Conservation (phyloP, 257 asterid species). For the Penstemon barbatus region DNA sequence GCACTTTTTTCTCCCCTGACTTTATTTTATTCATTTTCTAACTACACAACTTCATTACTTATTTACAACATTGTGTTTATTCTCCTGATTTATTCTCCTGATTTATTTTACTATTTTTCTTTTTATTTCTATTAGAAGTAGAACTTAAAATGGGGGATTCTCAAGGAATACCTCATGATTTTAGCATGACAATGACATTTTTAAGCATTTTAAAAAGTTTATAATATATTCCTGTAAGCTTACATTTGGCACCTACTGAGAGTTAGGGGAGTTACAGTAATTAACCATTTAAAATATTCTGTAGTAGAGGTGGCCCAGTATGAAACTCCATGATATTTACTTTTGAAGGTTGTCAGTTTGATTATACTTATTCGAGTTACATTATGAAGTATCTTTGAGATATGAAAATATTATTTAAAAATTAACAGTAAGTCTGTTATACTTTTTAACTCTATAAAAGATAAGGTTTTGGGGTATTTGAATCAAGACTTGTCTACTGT, state of each 20-base stretch:
- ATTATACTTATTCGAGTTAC: no score
- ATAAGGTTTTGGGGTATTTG: neutral
- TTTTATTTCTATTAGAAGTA: neutral
- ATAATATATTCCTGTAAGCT: neutral
- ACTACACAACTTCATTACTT: neutral
- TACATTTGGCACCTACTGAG: neutral
- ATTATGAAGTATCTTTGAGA: no score
- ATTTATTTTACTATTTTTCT: neutral
- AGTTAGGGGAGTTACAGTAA: neutral
- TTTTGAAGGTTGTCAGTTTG: no score
- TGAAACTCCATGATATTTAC: no score
- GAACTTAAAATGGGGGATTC: neutral
- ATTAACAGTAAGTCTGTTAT: neutral
- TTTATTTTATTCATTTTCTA: conserved; percentile 15
- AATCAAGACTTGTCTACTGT: no score
- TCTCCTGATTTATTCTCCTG: neutral
- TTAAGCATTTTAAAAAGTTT: neutral
- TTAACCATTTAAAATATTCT: neutral
- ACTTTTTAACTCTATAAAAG: neutral
- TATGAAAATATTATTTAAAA: no score
- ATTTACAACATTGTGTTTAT: neutral
- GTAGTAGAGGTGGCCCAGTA: no score
- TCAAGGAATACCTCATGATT: conserved; percentile 1
- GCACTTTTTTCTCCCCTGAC: conserved; percentile 8
- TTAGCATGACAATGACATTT: conserved; percentile 12